A percentile compares a stretch with the other conserved stretches of the same genome.
Conservation (phyloP, 1,139 yeast species). For the Kodamaea anthophila region DNA sequence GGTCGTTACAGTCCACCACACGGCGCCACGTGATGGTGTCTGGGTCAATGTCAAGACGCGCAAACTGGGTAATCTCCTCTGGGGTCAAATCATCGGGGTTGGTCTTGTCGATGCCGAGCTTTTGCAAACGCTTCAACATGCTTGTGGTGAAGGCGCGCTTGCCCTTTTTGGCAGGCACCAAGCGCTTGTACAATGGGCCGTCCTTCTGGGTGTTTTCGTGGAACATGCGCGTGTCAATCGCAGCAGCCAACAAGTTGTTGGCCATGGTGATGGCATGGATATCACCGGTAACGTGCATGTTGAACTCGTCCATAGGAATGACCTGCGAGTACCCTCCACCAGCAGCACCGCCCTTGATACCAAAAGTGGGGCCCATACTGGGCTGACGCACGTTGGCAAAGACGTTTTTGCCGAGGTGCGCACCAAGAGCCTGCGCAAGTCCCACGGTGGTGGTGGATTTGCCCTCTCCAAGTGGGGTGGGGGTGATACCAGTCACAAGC, state of each 20-base stretch:
- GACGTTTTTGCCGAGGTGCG: slow-evolving; percentile 78
- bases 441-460: slow-evolving; percentile 97
- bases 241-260: slow-evolving; percentile 92
- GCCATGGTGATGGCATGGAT: slow-evolving; percentile 97
- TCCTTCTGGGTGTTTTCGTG: slow-evolving; percentile 94
- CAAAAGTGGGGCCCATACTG: slow-evolving; percentile 98
- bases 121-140: slow-evolving; percentile 71
- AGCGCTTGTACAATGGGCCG: slow-evolving; percentile 76
- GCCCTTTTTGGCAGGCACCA: slow-evolving; percentile 86
- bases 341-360: slow-evolving; percentile 99
- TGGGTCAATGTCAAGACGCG: slow-evolving; percentile 87
- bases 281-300: slow-evolving; percentile 97
- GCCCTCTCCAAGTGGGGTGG: slow-evolving; percentile 98
- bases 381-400: slow-evolving; percentile 98
- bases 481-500: slow-evolving; percentile 94
- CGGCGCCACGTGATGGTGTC: slow-evolving; percentile 94
- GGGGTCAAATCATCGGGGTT: slow-evolving; percentile 77
- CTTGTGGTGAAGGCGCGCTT: slow-evolving; percentile 69
- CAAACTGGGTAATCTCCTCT: slow-evolving; percentile 73
- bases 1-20: slow-evolving; percentile 93
- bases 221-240: slow-evolving; percentile 96
- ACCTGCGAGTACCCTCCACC: slow-evolving; percentile 99
- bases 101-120: slow-evolving; percentile 75
- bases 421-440: slow-evolving; percentile 92
- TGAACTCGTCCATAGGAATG: slow-evolving; percentile 98